Percentiles rank a stretch among this genome's conserved stretches.
Conservation (phyloP, 345 rosid genomes). For the Excoecaria cochinchinensis region DNA sequence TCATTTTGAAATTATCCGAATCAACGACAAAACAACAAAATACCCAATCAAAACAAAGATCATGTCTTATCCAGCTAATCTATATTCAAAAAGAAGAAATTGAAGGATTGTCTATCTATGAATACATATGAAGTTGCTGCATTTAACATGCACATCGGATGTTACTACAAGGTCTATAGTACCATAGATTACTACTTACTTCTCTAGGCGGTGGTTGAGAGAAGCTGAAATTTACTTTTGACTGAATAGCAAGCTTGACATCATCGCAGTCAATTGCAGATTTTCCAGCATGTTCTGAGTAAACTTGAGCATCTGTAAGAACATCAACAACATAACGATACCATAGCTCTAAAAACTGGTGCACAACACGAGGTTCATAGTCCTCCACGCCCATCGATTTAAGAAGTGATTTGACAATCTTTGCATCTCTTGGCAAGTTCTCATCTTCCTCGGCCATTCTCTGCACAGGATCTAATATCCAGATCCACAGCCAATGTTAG, state of each 20-base stretch:
- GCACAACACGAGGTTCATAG: conserved; percentile 82
- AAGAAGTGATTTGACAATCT: conserved; percentile 70
- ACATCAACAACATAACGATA: conserved; percentile 83
- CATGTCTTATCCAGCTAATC: background rate
- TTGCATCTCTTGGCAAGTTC: conserved; percentile 84
- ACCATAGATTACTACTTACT: conserved; percentile 32
- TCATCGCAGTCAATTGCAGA: conserved; percentile 76
- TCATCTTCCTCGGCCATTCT: conserved; percentile 30
- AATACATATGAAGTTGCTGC: background rate
- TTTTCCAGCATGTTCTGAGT: conserved; percentile 88
- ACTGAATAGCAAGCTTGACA: conserved; percentile 84
- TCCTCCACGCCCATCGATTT: conserved; percentile 94
- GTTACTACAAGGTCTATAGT: background rate
- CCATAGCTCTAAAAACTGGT: conserved; percentile 91
- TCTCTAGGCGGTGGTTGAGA: conserved; percentile 96
- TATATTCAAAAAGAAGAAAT: background rate
- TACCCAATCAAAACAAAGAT: background rate
- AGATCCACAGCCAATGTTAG: background rate
- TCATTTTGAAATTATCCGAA: no score
- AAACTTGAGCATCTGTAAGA: conserved; percentile 80
- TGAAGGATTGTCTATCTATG: background rate
- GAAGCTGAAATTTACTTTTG: conserved; percentile 87
- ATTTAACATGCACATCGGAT: no score
- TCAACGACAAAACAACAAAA: background rate
- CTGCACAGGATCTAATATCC: background rate